phyloP scores from a whole-genome alignment of 179 eudicot species.

The Vitellaria paradoxa region DNA sequence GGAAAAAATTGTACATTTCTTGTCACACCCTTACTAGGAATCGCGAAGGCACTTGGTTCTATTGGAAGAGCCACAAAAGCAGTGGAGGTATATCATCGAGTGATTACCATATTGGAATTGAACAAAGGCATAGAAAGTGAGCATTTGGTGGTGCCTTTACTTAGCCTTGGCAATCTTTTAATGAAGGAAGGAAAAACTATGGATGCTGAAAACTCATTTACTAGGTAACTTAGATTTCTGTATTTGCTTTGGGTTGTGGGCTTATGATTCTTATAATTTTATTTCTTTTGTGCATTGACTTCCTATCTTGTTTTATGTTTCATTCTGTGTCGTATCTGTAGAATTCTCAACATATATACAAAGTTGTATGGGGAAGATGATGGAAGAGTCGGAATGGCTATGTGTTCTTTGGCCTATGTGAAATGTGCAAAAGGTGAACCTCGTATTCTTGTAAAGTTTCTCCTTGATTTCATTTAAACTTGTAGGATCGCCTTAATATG shows the following conservation, averaged over 20 bases:
- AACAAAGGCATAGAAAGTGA: constrained; percentile 47
- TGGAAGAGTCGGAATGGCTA: constrained; percentile 78
- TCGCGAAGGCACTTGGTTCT: constrained; percentile 66
- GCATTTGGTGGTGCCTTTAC: constrained; percentile 70
- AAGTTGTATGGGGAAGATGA: constrained; percentile 66
- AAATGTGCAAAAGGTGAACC: constrained; percentile 83
- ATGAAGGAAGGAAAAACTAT: constrained; percentile 55
- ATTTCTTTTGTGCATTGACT: background rate
- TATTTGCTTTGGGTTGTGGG: background rate
- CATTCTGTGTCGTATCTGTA: constrained; percentile 22
- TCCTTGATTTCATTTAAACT: background rate
- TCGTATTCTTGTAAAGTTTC: background rate
- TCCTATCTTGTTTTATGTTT: background rate
- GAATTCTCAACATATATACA: constrained; percentile 54
- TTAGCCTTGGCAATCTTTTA: constrained; percentile 70
- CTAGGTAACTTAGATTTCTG: constrained; percentile 37
- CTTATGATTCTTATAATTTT: background rate
- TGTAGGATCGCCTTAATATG: background rate
- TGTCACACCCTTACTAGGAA: constrained; percentile 66
- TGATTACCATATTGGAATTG: constrained; percentile 52
- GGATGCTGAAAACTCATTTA: constrained; percentile 63
- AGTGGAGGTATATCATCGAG: constrained; percentile 48
- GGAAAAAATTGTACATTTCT: constrained; percentile 52
- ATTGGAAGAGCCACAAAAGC: constrained; percentile 59
- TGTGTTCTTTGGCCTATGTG: constrained; percentile 75